phyloP scores from a whole-genome alignment of 345 rosid genomes.

The Noccaea bulbosa region DNA sequence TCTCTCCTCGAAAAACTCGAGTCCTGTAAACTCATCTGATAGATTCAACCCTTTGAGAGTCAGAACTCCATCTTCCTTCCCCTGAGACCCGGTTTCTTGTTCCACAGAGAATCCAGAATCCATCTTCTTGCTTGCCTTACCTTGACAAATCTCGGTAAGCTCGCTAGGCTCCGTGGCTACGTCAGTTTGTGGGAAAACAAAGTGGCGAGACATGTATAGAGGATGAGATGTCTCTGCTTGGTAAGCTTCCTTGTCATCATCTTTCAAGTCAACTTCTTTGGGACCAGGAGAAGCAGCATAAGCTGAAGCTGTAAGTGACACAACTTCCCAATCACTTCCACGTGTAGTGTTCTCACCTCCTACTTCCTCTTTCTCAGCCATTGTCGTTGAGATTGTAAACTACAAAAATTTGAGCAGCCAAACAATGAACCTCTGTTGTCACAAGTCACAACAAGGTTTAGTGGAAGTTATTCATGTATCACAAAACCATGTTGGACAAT shows the following conservation, averaged over 20 bases:
- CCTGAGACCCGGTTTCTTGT: slow-evolving; percentile 49
- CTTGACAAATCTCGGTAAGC: slow-evolving; percentile 43
- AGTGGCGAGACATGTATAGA: slow-evolving; percentile 82
- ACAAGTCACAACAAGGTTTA: neutral
- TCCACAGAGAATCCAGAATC: slow-evolving; percentile 46
- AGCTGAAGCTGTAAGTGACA: slow-evolving; percentile 85
- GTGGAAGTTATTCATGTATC: too few species aligned
- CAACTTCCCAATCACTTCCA: slow-evolving; percentile 92
- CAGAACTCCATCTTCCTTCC: slow-evolving; percentile 64
- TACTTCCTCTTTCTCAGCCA: slow-evolving; percentile 60
- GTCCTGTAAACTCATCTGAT: slow-evolving; percentile 61
- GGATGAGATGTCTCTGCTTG: slow-evolving; percentile 64
- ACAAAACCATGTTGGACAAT: too few species aligned
- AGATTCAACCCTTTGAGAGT: slow-evolving; percentile 55
- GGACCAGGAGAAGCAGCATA: slow-evolving; percentile 95
- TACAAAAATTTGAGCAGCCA: neutral
- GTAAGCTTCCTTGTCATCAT: slow-evolving; percentile 43
- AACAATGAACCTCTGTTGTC: neutral
- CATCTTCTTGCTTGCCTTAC: slow-evolving; percentile 42
- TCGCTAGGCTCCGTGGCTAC: slow-evolving; percentile 47
- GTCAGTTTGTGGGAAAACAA: slow-evolving; percentile 62
- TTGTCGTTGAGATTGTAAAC: slow-evolving; percentile 21
- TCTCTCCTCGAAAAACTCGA: slow-evolving; percentile 53
- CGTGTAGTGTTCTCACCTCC: slow-evolving; percentile 50
- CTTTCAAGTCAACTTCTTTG: slow-evolving; percentile 43